Base-by-base conservation (phyloP, 2,329 filamentous ascomycete genomes). In the Penicillium thymicola region DNA sequence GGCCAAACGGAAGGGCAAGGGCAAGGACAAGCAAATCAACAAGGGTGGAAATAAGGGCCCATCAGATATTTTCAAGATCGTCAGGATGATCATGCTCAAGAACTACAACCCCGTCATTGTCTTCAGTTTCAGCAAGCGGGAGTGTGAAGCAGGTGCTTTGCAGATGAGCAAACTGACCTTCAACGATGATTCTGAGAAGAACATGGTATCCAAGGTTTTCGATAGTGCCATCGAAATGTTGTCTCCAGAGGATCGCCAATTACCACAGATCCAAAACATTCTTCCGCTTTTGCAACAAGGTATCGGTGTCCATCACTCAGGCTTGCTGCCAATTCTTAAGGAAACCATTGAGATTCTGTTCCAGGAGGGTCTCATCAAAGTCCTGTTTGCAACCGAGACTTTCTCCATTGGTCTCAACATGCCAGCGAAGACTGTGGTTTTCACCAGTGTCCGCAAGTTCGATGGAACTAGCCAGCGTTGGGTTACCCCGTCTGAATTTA, bases 361-460 rank as follows among this genome's bases (percentile, higher is more conserved):
- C 81, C 94, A 99, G 71, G 94, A 99, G 76, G 92, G 92, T 49
- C 79, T 99, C 41, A 96, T 99, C 80, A 99, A 99, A 77, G 93
- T 97, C 10, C 82, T 99, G 0, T 97, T 99, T 60, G 94, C 94
- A 0, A 99, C 94, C 0, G 95, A 99, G 74, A 99, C 94, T 1
- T 99, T 99, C 77, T 97, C 94, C 4, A 99, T 99, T 63, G 94
- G 94, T 58, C 78, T 99, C 57, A 99, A 99, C 81, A 97, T 99
- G 94, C 94, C 94, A 64, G 94, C 94, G 27, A 97, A 97, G 80
- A 99, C 94, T 0, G 94, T 99, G 2, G 92, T 99, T n/a, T 99
- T 99, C 74, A 97, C 94, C 0, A 92, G 89, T 64, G 92, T 99
- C 10, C 89, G 89, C 51, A 99, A 99, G 71, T 99, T 92, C 71